Conservation (phyloP, 768 basidiomycete species). For the Auricularia heimuer region DNA sequence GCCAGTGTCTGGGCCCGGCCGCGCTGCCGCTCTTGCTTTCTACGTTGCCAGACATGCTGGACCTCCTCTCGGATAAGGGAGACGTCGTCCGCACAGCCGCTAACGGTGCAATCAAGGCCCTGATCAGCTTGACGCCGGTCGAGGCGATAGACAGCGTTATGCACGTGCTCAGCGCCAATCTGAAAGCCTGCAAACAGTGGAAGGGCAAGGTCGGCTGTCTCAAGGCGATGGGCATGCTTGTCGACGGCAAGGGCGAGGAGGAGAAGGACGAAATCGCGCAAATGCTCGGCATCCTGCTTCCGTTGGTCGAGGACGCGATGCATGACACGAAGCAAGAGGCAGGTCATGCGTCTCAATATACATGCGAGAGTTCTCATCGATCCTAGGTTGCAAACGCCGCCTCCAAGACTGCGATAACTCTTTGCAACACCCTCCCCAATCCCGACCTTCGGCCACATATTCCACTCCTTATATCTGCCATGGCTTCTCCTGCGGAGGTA, state of each 20-base stretch:
- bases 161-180: slow-evolving; percentile 55
- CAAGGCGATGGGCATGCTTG: slow-evolving; percentile 73
- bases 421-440: slow-evolving; percentile 88
- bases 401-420: slow-evolving; percentile 76
- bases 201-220: slow-evolving; percentile 87
- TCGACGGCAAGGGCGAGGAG: slow-evolving; percentile 29
- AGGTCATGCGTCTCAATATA: slow-evolving; percentile 13
- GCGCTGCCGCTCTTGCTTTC: slow-evolving; percentile 66
- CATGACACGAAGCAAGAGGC: slow-evolving; percentile 96
- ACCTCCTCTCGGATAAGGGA: slow-evolving; percentile 88
- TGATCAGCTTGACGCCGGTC: slow-evolving; percentile 75
- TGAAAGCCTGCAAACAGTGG: slow-evolving; percentile 82
- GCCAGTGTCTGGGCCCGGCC: slow-evolving; percentile 57
- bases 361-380: not conserved
- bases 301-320: slow-evolving; percentile 83
- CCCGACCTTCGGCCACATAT: slow-evolving; percentile 87
- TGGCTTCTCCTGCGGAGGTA: slow-evolving; percentile 60
- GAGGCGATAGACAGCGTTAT: slow-evolving; percentile 68
- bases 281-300: slow-evolving; percentile 71
- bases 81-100: slow-evolving; percentile 82
- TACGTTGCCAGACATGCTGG: slow-evolving; percentile 67
- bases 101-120: slow-evolving; percentile 67
- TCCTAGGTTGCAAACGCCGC: slow-evolving; percentile 75
- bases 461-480: slow-evolving; percentile 82
- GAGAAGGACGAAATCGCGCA: slow-evolving; percentile 72